Base-by-base conservation (phyloP, 164 flowering plant genomes). In the Platanus orientalis region DNA sequence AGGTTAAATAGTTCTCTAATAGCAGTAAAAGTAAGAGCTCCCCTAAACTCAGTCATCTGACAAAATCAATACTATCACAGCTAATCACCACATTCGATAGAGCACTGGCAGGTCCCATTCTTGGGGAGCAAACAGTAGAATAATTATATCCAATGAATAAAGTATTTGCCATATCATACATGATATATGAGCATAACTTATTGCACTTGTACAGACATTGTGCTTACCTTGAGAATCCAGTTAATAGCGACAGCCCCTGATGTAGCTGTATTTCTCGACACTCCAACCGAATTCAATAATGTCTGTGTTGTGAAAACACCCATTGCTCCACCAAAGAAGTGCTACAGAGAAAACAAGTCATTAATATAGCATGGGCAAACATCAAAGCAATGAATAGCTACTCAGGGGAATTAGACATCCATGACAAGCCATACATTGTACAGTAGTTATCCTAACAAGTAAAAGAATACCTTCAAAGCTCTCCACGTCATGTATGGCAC, bases 321-420 rank as follows among this genome's bases (percentile, higher is more conserved):
- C 92, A 95, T 95, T 34, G 97, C 97, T 71, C 99, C 99, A 54
- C 99, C 99, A 78, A 95, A 95, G 80, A 95, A 95, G 73, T 95
- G 90, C 99, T 91, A 57, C 62, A 82, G 21, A 11, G 40, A 73
- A 54, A 20, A 70, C 20, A 19, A 20, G 45, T 54, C 26, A 52
- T 57, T 34, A 67, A 44, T 52, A 61, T 25, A 47, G 30, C 27
- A 68, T 32, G 1, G 6, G 17, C 25, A 21, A 50, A 20, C 45
- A 67, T 10, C 14, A 48, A 51, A 25, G 21, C 24, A 62, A 45
- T 19, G 16, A 58, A 34, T 60, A 21, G 49, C 45, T 45, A 30
- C 12, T 48, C 7, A 2, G 16, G 13, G 14, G 7, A 53, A 32
- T 53, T 36, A 36, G 42, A 36, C 12, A 14, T 29, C 55, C 23